Percentiles rank a stretch among this genome's conserved stretches.
Evolutionary conservation across 1,139 yeast species (phyloP).

Genomic region (Torulaspora globosa): DNA sequence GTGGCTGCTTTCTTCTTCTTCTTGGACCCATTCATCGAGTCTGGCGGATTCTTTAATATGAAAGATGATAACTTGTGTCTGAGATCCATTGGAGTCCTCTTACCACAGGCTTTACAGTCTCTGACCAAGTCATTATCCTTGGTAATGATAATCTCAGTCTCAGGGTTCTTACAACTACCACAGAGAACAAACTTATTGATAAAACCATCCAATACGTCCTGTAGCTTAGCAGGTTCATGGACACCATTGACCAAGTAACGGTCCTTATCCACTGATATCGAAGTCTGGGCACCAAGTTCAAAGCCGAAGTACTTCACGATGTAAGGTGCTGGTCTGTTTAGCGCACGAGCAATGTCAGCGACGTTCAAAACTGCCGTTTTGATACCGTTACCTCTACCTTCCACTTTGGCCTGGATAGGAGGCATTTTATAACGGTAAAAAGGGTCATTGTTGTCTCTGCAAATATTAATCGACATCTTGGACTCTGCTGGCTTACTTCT

Average conservation of each 20-base stretch:
- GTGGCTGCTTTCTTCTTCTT: slow-evolving; percentile 78
- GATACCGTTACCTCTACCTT: slow-evolving; percentile 99
- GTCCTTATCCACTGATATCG: slow-evolving; percentile 72
- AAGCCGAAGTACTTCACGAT: slow-evolving; percentile 92
- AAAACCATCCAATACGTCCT: slow-evolving; percentile 91
- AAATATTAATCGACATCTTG: slow-evolving; percentile 84
- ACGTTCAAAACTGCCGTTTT: slow-evolving; percentile 90
- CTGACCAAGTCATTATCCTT: slow-evolving; percentile 74
- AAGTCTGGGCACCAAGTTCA: slow-evolving; percentile 95
- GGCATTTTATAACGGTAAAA: slow-evolving; percentile 99
- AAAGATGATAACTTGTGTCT: slow-evolving; percentile 82
- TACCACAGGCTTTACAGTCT: slow-evolving; percentile 99
- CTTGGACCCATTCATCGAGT: slow-evolving; percentile 47
- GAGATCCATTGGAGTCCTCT: slow-evolving; percentile 76
- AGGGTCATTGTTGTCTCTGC: slow-evolving; percentile 97
- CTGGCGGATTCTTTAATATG: slow-evolving; percentile 91
- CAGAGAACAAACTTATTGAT: slow-evolving; percentile 90
- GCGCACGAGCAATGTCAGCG: slow-evolving; percentile 89
- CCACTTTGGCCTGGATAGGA: slow-evolving; percentile 91
- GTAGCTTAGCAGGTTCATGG: slow-evolving; percentile 85
- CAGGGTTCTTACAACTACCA: slow-evolving; percentile 95
- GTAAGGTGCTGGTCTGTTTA: slow-evolving; percentile 88
- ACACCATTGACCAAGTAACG: slow-evolving; percentile 92
- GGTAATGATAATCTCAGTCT: slow-evolving; percentile 82
- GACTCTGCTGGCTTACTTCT: neutral